Evolutionary conservation across 345 rosid species (phyloP), one percentile per base, ranked within the genome.

Genomic region (Pistacia integerrima): DNA sequence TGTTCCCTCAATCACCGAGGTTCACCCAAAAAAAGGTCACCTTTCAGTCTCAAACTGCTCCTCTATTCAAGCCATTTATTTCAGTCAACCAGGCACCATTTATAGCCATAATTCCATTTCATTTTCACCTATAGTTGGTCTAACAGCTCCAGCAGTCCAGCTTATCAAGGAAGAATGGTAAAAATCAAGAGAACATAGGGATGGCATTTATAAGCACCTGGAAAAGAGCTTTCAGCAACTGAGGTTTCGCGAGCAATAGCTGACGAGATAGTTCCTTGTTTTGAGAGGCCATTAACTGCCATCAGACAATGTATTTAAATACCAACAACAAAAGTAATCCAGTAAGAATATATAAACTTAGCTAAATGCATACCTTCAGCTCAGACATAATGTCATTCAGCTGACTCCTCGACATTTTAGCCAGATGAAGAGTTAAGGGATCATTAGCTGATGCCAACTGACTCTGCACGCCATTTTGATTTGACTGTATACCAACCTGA

Each of bases 321-420:
- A 30, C 46, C 64, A 71, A 12, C 52, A 64, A 69, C 67, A 4
- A 56, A 79, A 55, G 55, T 14, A 68, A 83, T 20, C 38, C 44
- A 66, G 5, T 18, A 74, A 46, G 72, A 36, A 35, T 44, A 41
- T 14, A 58, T 48, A 48, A 30, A 72, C 22, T 73, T 67, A 61
- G 44, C 59, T 65, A 48, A 65, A 54, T 35, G 62, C 76, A 74
- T 77, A 92, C 99, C 92, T 96, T 96, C 78, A 96, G 49, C 76
- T 91, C 93, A 10, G 94, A 89, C 67, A 96, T 77, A 76, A 90
- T 81, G 74, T 93, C 99, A 74, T 66, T 84, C 79, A 96, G 89
- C 80, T 93, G 99, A 85, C 71, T 90, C 86, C 94, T 88, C 28
- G 99, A 90, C 94, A 96, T 87, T 72, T 84, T 92, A 67, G 99